Evolutionary conservation across 176 grass and related monocot species (phyloP).

Genomic region (Miscanthus lutarioriparius): DNA sequence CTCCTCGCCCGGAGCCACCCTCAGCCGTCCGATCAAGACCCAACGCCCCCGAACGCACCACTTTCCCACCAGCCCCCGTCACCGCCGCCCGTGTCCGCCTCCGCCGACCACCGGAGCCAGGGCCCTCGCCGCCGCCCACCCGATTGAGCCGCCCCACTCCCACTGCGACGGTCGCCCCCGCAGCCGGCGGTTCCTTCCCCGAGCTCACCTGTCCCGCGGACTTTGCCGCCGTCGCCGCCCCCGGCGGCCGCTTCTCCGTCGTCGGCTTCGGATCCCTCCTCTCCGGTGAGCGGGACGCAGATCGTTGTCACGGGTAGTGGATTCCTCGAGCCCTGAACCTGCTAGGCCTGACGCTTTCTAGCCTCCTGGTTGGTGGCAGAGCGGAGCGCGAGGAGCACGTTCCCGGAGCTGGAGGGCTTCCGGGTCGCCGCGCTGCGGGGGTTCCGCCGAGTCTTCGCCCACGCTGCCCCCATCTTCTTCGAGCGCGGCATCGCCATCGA

Average conservation of each 20-base stretch:
- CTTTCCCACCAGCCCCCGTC: not conserved
- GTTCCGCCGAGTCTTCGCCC: constrained; percentile 92
- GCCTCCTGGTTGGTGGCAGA: constrained; percentile 38
- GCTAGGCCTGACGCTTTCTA: not conserved
- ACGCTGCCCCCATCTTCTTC: constrained; percentile 85
- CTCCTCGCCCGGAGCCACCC: not conserved
- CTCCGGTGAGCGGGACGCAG: constrained; percentile 48
- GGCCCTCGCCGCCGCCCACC: not conserved
- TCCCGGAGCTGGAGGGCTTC: constrained; percentile 80
- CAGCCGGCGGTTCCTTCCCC: not conserved
- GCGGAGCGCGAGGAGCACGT: constrained; percentile 92
- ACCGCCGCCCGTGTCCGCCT: not conserved
- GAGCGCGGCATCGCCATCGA: constrained; percentile 80
- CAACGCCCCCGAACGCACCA: not conserved
- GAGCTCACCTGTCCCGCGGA: constrained; percentile 51
- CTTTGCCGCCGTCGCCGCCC: constrained; percentile 48
- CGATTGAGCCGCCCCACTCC: not conserved
- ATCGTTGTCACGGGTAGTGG: not conserved
- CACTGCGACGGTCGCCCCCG: not conserved
- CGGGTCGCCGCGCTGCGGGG: constrained; percentile 61
- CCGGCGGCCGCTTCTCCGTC: constrained; percentile 61
- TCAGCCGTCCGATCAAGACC: constrained; percentile 54
- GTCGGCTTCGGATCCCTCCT: constrained; percentile 92
- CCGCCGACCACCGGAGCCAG: constrained; percentile 32
- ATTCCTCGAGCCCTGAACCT: not conserved